Percentiles rank a stretch among this genome's conserved stretches.
Evolutionary conservation across 1,139 yeast species (phyloP).

Genomic region (Debaryomyces subglobosus): DNA sequence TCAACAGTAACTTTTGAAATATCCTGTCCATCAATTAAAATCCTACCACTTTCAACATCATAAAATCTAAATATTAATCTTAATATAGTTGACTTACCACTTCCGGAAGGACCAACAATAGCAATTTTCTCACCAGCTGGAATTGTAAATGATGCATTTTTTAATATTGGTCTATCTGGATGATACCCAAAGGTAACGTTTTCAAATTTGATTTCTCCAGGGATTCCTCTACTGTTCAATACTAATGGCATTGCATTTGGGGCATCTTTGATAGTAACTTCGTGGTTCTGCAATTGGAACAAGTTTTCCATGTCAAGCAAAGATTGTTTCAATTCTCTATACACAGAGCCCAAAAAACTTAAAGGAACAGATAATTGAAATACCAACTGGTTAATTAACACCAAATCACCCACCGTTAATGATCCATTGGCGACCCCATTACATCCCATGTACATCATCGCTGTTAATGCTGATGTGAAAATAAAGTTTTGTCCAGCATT

Average conservation of each 20-base stretch:
- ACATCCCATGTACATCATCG: constrained; percentile 99
- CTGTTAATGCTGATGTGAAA: constrained; percentile 88
- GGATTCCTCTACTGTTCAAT: constrained; percentile 36
- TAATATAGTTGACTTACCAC: constrained; percentile 91
- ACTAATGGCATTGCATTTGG: constrained; percentile 63
- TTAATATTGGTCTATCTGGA: constrained; percentile 81
- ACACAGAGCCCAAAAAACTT: constrained; percentile 92
- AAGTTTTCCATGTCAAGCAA: constrained; percentile 90
- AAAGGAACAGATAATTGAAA: constrained; percentile 94
- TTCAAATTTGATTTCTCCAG: constrained; percentile 83
- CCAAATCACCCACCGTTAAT: constrained; percentile 92
- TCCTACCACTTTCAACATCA: constrained; percentile 78
- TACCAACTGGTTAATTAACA: constrained; percentile 92
- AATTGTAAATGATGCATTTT: constrained; percentile 78
- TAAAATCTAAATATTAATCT: constrained; percentile 86
- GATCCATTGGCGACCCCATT: constrained; percentile 83
- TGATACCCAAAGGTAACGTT: constrained; percentile 93
- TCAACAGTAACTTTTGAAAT: constrained; percentile 75
- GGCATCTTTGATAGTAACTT: constrained; percentile 63
- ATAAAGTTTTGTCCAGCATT: constrained; percentile 93
- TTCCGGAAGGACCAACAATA: constrained; percentile 92
- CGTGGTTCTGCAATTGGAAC: constrained; percentile 78
- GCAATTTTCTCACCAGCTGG: constrained; percentile 94
- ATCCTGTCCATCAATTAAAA: constrained; percentile 88
- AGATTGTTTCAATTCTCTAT: constrained; percentile 91